Percentiles rank a stretch among this genome's conserved stretches.
phyloP scores from a whole-genome alignment of 1,284 basidiomycete genomes.

The Volvariella surrecta region DNA sequence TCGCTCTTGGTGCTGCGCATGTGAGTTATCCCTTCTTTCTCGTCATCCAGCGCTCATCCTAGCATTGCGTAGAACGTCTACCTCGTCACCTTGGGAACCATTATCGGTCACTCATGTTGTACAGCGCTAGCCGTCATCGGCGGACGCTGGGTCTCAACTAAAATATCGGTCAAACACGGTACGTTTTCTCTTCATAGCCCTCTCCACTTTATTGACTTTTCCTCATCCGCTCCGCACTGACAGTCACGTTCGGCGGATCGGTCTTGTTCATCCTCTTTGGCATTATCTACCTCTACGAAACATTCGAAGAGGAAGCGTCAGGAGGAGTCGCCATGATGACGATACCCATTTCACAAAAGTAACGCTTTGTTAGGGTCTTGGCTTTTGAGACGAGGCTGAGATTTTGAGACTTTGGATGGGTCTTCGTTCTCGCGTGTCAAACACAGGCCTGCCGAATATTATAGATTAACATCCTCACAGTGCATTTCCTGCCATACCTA shows the following conservation, averaged over 20 bases:
- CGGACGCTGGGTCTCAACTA: slow-evolving; percentile 86
- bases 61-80: slow-evolving; percentile 41
- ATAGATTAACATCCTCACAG: too few relatives aligned
- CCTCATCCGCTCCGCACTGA: slow-evolving; percentile 1
- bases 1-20: slow-evolving; percentile 92
- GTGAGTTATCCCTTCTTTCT: slow-evolving; percentile 34
- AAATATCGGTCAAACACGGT: slow-evolving; percentile 95
- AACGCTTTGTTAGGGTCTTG: too few relatives aligned
- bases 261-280: slow-evolving; percentile 81
- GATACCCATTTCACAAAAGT: too few relatives aligned
- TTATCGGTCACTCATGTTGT: slow-evolving; percentile 84
- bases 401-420: too few relatives aligned
- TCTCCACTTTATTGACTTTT: slow-evolving; percentile 4
- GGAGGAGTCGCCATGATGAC: slow-evolving; percentile 24
- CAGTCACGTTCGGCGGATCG: slow-evolving; percentile 84
- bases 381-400: too few relatives aligned
- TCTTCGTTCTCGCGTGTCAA: too few relatives aligned
- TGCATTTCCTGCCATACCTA: too few relatives aligned
- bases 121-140: slow-evolving; percentile 87
- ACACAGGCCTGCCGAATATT: too few relatives aligned
- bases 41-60: slow-evolving; percentile 9
- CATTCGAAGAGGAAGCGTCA: slow-evolving; percentile 28
- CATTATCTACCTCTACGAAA: slow-evolving; percentile 68
- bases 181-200: slow-evolving; percentile 21
- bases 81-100: slow-evolving; percentile 85